Percentiles rank a stretch among this genome's conserved stretches.
Conservation (phyloP, 2,329 filamentous ascomycete species). For the Hortaea werneckii region DNA sequence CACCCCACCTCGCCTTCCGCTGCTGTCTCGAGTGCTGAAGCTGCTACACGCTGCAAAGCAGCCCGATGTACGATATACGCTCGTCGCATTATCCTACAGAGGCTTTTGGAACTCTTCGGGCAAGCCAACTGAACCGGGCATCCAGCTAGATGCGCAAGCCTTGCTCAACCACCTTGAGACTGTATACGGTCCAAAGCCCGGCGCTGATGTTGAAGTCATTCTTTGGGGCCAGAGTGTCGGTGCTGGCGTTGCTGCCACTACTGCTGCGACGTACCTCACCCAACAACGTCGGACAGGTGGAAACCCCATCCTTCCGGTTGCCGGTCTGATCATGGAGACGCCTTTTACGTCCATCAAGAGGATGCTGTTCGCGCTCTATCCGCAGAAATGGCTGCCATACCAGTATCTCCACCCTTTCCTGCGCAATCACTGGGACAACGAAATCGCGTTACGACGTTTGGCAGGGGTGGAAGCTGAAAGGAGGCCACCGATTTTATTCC, state of each 20-base stretch:
- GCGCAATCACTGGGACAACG: slow-evolving; percentile 48
- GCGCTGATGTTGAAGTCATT: slow-evolving; percentile 38
- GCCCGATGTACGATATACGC: slow-evolving; percentile 20
- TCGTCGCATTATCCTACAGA: slow-evolving; percentile 49
- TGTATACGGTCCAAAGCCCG: slow-evolving; percentile 18
- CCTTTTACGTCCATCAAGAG: slow-evolving; percentile 61
- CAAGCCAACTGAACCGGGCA: slow-evolving; percentile 58
- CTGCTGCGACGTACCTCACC: slow-evolving; percentile 38
- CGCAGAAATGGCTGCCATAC: slow-evolving; percentile 72
- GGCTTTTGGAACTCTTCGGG: slow-evolving; percentile 73
- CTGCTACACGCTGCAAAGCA: slow-evolving; percentile 25
- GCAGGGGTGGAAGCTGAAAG: slow-evolving; percentile 11
- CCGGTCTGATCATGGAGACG: slow-evolving; percentile 59
- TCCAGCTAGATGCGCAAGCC: slow-evolving; percentile 58
- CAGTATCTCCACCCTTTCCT: slow-evolving; percentile 65
- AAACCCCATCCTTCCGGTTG: slow-evolving; percentile 23
- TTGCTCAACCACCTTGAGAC: slow-evolving; percentile 52
- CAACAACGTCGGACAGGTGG: slow-evolving; percentile 10
- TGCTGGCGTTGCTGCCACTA: slow-evolving; percentile 57
- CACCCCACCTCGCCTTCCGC: slow-evolving; percentile 36
- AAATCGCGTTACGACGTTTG: slow-evolving; percentile 31
- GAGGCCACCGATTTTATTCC: slow-evolving; percentile 36
- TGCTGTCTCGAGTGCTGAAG: slow-evolving; percentile 37
- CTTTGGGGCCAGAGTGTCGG: slow-evolving; percentile 75
- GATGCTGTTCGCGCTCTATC: slow-evolving; percentile 65